Evolutionary conservation across 805 yeast species (phyloP).

Genomic region (Pichia membranifaciens): DNA sequence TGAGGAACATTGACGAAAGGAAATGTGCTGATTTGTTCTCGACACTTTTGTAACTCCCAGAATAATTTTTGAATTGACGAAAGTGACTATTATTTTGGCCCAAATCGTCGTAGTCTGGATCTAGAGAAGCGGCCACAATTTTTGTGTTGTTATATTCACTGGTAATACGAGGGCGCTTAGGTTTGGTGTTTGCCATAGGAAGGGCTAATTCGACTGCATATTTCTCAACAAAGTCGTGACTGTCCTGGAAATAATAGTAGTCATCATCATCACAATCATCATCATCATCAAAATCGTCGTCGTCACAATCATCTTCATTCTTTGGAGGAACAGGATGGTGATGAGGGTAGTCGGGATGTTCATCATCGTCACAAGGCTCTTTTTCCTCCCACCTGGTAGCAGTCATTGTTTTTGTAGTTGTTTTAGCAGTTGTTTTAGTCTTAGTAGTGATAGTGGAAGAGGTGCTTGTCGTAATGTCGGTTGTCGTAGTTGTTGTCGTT

Average conservation of each 20-base stretch:
- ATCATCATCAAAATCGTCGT: background rate
- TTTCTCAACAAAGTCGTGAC: background rate
- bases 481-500: background rate
- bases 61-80: no score
- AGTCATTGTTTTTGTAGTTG: constrained; percentile 6
- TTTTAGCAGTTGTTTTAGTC: constrained; percentile 8
- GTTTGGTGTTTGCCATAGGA: background rate
- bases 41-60: no score
- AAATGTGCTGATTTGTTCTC: no score
- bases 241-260: background rate
- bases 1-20: no score
- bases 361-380: background rate
- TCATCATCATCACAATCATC: background rate
- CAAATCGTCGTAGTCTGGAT: no score
- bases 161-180: background rate
- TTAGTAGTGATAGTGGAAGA: constrained; percentile 9
- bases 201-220: no score
- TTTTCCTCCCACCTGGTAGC: background rate
- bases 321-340: background rate
- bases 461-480: background rate
- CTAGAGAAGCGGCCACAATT: no score
- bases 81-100: no score
- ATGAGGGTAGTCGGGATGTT: background rate
- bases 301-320: background rate
- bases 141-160: no score